phyloP scores from a whole-genome alignment of 225 moss, liverwort and hornwort species.

The Asterella californica region DNA sequence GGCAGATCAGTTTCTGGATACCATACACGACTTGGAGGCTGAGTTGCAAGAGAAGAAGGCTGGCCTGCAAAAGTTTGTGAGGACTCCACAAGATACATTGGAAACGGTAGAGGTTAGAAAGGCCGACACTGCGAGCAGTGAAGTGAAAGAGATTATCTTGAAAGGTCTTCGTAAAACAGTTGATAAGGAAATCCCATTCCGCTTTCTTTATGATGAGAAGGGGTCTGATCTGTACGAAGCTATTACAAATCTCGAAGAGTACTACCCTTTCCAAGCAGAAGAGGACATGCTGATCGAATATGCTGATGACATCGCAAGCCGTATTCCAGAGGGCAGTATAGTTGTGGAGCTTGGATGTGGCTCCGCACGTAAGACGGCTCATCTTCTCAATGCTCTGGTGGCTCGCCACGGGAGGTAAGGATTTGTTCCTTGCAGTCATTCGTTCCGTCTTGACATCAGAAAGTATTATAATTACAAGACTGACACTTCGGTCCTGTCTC shows the following conservation, averaged over 20 bases:
- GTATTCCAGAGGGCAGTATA: conserved; percentile 59
- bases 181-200: conserved; percentile 44
- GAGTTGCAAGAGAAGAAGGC: neutral
- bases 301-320: conserved; percentile 43
- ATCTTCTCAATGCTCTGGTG: conserved; percentile 57
- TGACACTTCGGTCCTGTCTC: neutral
- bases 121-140: neutral
- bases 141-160: neutral
- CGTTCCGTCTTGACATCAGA: neutral
- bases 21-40: neutral
- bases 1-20: neutral
- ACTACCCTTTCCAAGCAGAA: conserved; percentile 77
- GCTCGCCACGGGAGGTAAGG: conserved; percentile 55
- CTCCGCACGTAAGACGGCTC: conserved; percentile 68
- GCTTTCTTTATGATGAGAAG: conserved; percentile 65
- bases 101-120: neutral
- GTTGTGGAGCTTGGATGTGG: conserved; percentile 94
- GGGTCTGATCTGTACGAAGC: conserved; percentile 71
- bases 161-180: neutral
- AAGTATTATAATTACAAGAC: neutral
- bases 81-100: neutral
- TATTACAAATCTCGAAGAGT: conserved; percentile 77
- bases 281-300: conserved; percentile 48
- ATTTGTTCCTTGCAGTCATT: neutral
- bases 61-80: neutral